Conservation (phyloP, 2,329 filamentous ascomycete genomes). For the Magnaporthiopsis rhizophila region DNA sequence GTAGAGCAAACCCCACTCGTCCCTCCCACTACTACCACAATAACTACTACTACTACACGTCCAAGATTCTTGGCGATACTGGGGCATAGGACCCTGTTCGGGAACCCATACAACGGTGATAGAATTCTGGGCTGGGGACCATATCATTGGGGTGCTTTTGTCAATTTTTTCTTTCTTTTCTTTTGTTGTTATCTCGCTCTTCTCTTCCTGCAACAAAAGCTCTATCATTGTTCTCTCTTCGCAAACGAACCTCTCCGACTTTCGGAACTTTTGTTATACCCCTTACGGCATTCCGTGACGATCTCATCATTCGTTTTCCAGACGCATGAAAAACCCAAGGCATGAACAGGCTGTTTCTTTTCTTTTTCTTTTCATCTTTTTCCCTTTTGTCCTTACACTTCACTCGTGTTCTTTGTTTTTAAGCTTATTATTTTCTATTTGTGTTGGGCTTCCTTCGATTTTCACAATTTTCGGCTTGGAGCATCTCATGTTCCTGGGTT, state of each 20-base stretch:
- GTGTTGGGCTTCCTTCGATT: slow-evolving; percentile 10
- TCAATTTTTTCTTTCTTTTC: slow-evolving; percentile 7
- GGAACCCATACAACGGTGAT: neutral
- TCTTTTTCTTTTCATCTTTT: neutral
- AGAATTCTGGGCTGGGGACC: neutral
- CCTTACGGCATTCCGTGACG: slow-evolving; percentile 4
- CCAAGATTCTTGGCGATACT: neutral
- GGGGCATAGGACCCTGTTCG: too few species aligned
- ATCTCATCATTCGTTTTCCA: slow-evolving; percentile 5
- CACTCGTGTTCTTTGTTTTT: slow-evolving; percentile 7
- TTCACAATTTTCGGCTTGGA: slow-evolving; percentile 22
- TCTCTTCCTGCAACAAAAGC: neutral
- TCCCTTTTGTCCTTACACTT: slow-evolving; percentile 11
- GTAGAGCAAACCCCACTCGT: neutral
- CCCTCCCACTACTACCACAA: neutral
- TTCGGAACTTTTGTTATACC: slow-evolving; percentile 3
- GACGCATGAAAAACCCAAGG: slow-evolving; percentile 7
- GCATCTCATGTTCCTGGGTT: slow-evolving; percentile 1
- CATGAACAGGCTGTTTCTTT: slow-evolving; percentile 10
- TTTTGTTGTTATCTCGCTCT: neutral
- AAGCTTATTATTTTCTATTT: slow-evolving; percentile 7
- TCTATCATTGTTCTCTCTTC: slow-evolving; percentile 9
- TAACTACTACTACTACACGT: neutral
- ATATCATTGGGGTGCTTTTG: neutral
- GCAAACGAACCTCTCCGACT: neutral